These are phyloP conservation scores for Candida glucosophila DNA, from an alignment of 1,139 yeast species.

Conservation along the genomic window DNA sequence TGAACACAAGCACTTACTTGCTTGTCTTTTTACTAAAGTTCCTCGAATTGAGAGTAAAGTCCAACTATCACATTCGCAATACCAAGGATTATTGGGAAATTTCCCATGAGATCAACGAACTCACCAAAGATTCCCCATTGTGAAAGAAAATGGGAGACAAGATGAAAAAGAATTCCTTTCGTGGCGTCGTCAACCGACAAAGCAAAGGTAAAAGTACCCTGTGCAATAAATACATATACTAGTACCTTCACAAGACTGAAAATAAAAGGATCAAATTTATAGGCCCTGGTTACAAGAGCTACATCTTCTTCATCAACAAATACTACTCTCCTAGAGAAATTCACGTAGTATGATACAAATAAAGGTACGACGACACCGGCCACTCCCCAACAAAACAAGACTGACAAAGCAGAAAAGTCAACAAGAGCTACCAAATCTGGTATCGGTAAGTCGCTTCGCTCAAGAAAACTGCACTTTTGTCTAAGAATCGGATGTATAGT, in stretches of 20 bases:
- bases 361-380: slow-evolving; percentile 37
- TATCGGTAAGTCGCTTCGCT: slow-evolving; percentile 15
- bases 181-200: slow-evolving; percentile 20
- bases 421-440: slow-evolving; percentile 31
- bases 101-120: slow-evolving; percentile 33
- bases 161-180: slow-evolving; percentile 26
- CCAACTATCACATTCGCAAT: slow-evolving; percentile 41
- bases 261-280: slow-evolving; percentile 47
- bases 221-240: slow-evolving; percentile 33
- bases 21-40: slow-evolving; percentile 13
- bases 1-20: neutral
- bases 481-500: slow-evolving; percentile 32
- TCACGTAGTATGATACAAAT: slow-evolving; percentile 40
- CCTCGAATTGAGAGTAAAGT: slow-evolving; percentile 43
- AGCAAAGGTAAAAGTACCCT: slow-evolving; percentile 18
- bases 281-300: slow-evolving; percentile 24
- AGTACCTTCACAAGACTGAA: slow-evolving; percentile 46
- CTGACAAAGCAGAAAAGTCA: slow-evolving; percentile 20
- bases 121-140: slow-evolving; percentile 30
- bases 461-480: slow-evolving; percentile 23
- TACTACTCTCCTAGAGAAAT: slow-evolving; percentile 42
- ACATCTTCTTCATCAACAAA: slow-evolving; percentile 29
- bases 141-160: slow-evolving; percentile 27
- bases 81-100: slow-evolving; percentile 40
- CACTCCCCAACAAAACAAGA: slow-evolving; percentile 32